Conservation (phyloP, 192 early-diverging fungal genomes). For the Podila verticillata region DNA sequence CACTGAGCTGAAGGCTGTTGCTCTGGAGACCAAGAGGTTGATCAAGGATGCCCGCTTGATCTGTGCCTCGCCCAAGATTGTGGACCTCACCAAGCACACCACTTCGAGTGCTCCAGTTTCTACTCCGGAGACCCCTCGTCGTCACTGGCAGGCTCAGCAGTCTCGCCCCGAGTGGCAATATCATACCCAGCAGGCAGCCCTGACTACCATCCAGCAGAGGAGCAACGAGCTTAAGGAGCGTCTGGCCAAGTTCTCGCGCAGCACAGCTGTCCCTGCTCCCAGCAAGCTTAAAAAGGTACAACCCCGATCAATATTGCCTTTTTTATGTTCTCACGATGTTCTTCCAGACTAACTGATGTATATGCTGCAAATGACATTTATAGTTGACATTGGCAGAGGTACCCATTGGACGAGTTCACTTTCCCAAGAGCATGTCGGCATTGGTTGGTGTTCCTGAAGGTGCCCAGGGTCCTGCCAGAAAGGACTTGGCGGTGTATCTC, state of each 20-base stretch:
- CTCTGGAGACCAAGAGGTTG: slow-evolving; percentile 58
- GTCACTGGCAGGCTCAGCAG: slow-evolving; percentile 59
- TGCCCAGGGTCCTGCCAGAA: slow-evolving; percentile 10
- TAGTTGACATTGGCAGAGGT: slow-evolving; percentile 40
- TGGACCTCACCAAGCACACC: slow-evolving; percentile 51
- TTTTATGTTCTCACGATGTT: neutral
- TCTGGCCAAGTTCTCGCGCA: slow-evolving; percentile 40
- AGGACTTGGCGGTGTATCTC: slow-evolving; percentile 41
- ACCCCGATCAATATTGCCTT: neutral
- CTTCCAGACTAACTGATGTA: neutral
- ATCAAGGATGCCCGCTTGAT: slow-evolving; percentile 52
- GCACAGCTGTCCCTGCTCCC: slow-evolving; percentile 3
- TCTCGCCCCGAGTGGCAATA: slow-evolving; percentile 62
- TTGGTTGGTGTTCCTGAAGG: slow-evolving; percentile 30
- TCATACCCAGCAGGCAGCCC: slow-evolving; percentile 62
- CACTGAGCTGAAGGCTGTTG: slow-evolving; percentile 49
- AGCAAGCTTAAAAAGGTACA: slow-evolving; percentile 41
- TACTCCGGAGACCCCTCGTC: slow-evolving; percentile 8
- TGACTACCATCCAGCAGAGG: slow-evolving; percentile 62
- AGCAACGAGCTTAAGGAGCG: slow-evolving; percentile 59
- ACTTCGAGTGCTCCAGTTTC: neutral
- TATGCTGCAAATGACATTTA: neutral
- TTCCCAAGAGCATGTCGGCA: slow-evolving; percentile 31
- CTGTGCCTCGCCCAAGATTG: slow-evolving; percentile 62
- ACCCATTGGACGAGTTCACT: slow-evolving; percentile 37